These are phyloP conservation scores for Arthrobotrys megalospora DNA, from an alignment of 2,329 filamentous ascomycete genomes.

Conservation along the genomic window DNA sequence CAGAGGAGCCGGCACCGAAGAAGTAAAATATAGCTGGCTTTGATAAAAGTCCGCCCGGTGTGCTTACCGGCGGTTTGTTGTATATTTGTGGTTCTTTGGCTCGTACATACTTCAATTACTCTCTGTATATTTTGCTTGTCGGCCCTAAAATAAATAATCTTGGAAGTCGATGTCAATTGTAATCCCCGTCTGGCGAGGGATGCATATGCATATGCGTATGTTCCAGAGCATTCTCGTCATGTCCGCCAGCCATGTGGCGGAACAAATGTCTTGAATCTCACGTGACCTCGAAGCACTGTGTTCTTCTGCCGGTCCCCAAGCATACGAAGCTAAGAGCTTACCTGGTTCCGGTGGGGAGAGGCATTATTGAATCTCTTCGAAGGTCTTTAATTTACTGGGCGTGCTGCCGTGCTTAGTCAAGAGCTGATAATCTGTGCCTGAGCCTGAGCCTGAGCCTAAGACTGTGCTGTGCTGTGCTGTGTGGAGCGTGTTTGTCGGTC, in stretches of 20 bases:
- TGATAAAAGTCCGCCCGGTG: background rate
- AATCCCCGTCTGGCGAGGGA: background rate
- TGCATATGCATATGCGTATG: too few species aligned
- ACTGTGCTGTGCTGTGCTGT: constrained; percentile 27
- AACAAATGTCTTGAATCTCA: background rate
- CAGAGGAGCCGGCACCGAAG: constrained; percentile 72
- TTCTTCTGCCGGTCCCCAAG: too few species aligned
- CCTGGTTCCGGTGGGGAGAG: background rate
- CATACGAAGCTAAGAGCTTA: background rate
- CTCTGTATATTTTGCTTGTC: constrained; percentile 20
- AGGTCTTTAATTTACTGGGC: background rate
- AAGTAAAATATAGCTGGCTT: constrained; percentile 28
- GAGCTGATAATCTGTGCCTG: background rate
- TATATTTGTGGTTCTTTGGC: constrained; percentile 46
- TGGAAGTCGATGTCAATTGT: background rate
- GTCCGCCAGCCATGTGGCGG: background rate
- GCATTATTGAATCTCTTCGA: too few species aligned
- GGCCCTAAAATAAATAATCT: constrained; percentile 2
- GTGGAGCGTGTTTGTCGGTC: constrained; percentile 52
- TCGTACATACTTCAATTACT: constrained; percentile 41
- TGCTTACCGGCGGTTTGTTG: constrained; percentile 19
- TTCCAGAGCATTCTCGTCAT: constrained; percentile 8
- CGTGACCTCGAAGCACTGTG: background rate
- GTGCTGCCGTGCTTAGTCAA: constrained; percentile 41
- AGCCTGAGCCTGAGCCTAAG: constrained; percentile 3